phyloP scores from a whole-genome alignment of 441 rosid species.

The Eugenia klotzschiana region DNA sequence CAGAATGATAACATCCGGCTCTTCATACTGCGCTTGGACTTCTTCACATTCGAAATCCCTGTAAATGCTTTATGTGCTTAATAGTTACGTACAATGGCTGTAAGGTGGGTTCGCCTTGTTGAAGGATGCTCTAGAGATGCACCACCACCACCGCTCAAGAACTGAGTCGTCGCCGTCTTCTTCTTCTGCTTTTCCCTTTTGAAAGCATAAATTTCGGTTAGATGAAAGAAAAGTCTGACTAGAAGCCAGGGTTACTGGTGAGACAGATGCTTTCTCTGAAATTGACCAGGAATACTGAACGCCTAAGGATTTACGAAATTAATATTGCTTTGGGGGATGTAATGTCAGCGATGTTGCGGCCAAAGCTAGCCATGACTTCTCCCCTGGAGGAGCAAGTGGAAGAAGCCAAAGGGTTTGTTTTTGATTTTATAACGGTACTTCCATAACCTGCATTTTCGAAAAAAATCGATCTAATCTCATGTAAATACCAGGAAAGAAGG shows the following conservation, averaged over 20 bases:
- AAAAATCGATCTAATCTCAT: too few species aligned
- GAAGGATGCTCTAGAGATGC: neutral
- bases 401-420: neutral
- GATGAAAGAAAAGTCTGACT: neutral
- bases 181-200: neutral
- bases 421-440: neutral
- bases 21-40: neutral
- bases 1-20: neutral
- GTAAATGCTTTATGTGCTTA: neutral
- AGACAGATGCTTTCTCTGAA: neutral
- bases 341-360: neutral
- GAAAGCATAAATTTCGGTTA: neutral
- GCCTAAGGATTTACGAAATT: neutral
- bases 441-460: too few species aligned
- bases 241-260: neutral
- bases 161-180: neutral
- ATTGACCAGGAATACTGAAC: neutral
- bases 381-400: neutral
- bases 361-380: neutral
- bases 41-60: neutral
- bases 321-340: neutral
- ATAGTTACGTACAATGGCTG: neutral
- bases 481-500: too few species aligned
- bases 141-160: neutral
- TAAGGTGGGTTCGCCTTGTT: neutral